A percentile compares a stretch with the other conserved stretches of the same genome.
Conservation (phyloP, 73 alveolate species). For the Tetrahymena thermophila region DNA sequence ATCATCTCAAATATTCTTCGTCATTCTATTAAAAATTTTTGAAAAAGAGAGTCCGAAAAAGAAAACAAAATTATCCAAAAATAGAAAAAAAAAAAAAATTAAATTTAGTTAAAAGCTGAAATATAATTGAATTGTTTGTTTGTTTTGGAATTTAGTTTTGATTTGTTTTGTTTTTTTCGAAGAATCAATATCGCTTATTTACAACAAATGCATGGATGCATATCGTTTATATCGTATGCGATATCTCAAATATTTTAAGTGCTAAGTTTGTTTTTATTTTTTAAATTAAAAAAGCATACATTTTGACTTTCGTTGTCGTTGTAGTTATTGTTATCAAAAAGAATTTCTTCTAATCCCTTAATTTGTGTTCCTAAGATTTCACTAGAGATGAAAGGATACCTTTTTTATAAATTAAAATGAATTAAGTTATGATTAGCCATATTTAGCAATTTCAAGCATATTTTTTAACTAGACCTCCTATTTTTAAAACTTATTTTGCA, state of each 20-base stretch:
- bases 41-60: neutral
- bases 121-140: neutral
- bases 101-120: neutral
- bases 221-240: too few relatives aligned
- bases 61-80: neutral
- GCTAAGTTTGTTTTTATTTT: neutral
- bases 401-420: neutral
- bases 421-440: neutral
- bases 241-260: too few relatives aligned
- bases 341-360: neutral
- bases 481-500: neutral
- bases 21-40: neutral
- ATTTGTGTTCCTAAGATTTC: neutral
- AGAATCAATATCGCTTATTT: neutral
- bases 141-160: neutral
- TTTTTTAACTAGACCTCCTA: neutral
- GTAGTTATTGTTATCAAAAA: neutral
- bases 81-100: neutral
- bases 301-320: neutral
- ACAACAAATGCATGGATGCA: neutral
- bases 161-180: too few relatives aligned
- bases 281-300: neutral
- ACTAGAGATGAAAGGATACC: neutral
- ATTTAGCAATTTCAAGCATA: neutral
- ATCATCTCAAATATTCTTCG: neutral